A percentile compares a stretch with the other conserved stretches of the same genome.
Evolutionary conservation across 495 filamentous ascomycete genomes (phyloP).

Genomic region (Annulohypoxylon moriforme): DNA sequence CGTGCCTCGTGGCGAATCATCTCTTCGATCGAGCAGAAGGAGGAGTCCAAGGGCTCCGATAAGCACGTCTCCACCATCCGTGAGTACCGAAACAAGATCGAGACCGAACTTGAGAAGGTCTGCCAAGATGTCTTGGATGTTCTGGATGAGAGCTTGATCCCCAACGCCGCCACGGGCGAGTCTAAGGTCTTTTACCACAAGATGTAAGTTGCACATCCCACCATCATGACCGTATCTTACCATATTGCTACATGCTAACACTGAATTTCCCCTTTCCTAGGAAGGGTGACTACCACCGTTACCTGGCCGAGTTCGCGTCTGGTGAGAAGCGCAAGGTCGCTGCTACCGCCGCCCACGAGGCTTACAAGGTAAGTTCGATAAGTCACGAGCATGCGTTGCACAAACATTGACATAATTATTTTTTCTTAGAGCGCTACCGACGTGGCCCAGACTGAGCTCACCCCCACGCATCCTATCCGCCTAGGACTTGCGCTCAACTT

Average conservation of each 20-base stretch:
- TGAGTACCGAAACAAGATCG: conserved; percentile 99
- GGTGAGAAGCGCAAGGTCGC: conserved; percentile 99
- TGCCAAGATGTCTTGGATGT: conserved; percentile 99
- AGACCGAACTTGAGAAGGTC: conserved; percentile 96
- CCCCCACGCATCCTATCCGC: conserved; percentile 97
- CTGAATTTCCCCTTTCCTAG: conserved; percentile 58
- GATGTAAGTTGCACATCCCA: conserved; percentile 75
- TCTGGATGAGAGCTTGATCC: conserved; percentile 93
- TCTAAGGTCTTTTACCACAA: conserved; percentile 99
- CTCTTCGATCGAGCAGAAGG: conserved; percentile 99
- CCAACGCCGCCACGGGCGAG: conserved; percentile 97
- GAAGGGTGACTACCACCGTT: conserved; percentile 99
- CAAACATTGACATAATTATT: conserved; percentile 25
- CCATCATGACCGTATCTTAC: background rate
- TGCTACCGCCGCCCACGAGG: conserved; percentile 95
- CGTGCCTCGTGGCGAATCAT: conserved; percentile 99
- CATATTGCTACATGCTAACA: conserved; percentile 34
- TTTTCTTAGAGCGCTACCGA: conserved; percentile 87
- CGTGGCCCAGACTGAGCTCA: conserved; percentile 96
- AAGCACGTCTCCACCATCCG: conserved; percentile 96
- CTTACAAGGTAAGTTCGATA: conserved; percentile 83
- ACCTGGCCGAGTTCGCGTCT: conserved; percentile 98
- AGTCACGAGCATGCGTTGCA: conserved; percentile 7
- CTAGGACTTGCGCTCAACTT: conserved; percentile 99
- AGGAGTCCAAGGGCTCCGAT: conserved; percentile 98